Base-by-base conservation (phyloP, 257 asterid genomes). In the Jacaranda mimosifolia region DNA sequence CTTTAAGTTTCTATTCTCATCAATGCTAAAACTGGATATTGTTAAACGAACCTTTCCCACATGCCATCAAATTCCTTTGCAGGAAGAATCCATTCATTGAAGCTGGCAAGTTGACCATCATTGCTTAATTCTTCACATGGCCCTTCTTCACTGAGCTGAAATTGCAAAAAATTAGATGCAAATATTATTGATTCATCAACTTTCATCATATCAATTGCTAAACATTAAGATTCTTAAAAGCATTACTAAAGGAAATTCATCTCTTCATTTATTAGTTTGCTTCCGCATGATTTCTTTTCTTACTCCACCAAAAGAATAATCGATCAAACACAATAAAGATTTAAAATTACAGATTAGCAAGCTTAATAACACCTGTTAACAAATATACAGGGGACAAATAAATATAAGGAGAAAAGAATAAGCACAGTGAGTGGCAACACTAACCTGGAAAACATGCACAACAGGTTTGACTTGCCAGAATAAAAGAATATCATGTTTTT, bases 401-500 rank as follows among this genome's bases (percentile, higher is more conserved):
- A n/a, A 57, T 55, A 48, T 65, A 45, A 57, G 17, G 32, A 32
- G 53, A 67, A 68, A 60, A 71, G 8, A 12, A 35, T 53, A 77
- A 35, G 52, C 6, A 62, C 70, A 53, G 26, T 17, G 55, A 77
- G 59, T 42, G 63, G 76, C 48, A 63, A 55, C 68, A 49, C 85
- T 79, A 79, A 96, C 99, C 99, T 96, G 99, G 84, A 84, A 96
- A 51, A 96, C 92, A 69, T 96, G 92, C 82, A 96, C 97, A 35
- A 85, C 82, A 1, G 97, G 99, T 81, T 89, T 90, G 85, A 93
- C 98, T 93, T 96, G 98, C 99, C 99, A 96, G 84, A 96, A 93
- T 70, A 96, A 83, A 70, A 96, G 97, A 76, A 96, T 81, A 60
- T 88, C 91, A 73, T 85, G 92, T 70, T 89, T 88, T 81, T 89